phyloP scores from a whole-genome alignment of 106 monocot species.

The Platanthera guangdongensis region DNA sequence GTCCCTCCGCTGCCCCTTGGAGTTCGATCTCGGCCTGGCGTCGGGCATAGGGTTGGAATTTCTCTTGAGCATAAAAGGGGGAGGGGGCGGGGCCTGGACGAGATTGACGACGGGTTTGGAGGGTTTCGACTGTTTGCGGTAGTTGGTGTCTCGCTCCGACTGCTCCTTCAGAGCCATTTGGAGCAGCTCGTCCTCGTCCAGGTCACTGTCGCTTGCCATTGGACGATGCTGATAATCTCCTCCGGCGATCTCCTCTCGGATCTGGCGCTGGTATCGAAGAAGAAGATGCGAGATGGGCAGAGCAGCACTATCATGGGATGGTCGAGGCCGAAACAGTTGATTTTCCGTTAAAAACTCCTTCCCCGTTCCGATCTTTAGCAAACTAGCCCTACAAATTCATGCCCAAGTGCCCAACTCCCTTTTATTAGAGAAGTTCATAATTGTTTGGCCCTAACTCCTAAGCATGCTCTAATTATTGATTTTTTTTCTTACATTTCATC shows the following conservation, averaged over 20 bases:
- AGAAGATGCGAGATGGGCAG: no score
- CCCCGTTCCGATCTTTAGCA: no score
- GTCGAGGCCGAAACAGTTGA: no score
- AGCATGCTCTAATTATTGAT: no score
- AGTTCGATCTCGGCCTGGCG: constrained; percentile 1
- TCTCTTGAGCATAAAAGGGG: constrained; percentile 21
- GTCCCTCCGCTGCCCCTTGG: constrained; percentile 8
- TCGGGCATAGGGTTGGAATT: constrained; percentile 25
- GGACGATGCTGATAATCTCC: not conserved
- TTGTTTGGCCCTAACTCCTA: no score
- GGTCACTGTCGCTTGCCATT: constrained; percentile 72
- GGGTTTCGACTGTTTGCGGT: constrained; percentile 42
- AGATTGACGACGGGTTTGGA: constrained; percentile 91
- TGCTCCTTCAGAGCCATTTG: constrained; percentile 95
- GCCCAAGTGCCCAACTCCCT: no score
- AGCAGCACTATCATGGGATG: not conserved
- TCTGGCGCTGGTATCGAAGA: not conserved
- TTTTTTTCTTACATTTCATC: no score
- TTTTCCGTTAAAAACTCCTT: no score
- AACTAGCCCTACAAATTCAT: no score
- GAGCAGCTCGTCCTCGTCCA: constrained; percentile 95
- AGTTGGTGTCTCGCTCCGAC: constrained; percentile 62
- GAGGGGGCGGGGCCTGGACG: constrained; percentile 57
- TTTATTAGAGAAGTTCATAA: no score
- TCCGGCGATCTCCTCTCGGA: not conserved